Evolutionary conservation across 352 stramenopile genomes (phyloP).

Genomic region (Pythium catenulatum): DNA sequence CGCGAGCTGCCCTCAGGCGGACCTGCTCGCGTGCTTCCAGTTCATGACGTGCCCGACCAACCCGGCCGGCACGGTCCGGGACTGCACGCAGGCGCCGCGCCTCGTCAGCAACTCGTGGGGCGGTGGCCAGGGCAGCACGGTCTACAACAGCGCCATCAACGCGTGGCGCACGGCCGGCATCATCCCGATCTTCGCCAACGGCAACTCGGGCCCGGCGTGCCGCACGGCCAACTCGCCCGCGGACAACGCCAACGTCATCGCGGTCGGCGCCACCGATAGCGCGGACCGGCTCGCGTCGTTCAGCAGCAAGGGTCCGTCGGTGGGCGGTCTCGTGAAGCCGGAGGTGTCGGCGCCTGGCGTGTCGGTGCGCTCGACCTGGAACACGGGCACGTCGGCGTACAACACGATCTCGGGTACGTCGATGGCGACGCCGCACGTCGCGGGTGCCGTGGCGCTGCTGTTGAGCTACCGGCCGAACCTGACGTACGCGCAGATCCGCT

Average conservation of each 20-base stretch:
- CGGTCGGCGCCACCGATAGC: slow-evolving; percentile 33
- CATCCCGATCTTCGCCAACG: slow-evolving; percentile 45
- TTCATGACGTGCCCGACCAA: too few relatives aligned
- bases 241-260: slow-evolving; percentile 39
- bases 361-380: slow-evolving; percentile 23
- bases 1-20: slow-evolving; percentile 25
- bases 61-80: too few relatives aligned
- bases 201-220: slow-evolving; percentile 27
- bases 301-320: too few relatives aligned
- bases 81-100: too few relatives aligned
- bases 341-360: not conserved
- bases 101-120: slow-evolving; percentile 54
- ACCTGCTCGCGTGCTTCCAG: slow-evolving; percentile 44
- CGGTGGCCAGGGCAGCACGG: not conserved
- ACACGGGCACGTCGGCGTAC: slow-evolving; percentile 29
- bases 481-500: slow-evolving; percentile 13
- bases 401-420: slow-evolving; percentile 30
- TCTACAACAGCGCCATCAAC: slow-evolving; percentile 5
- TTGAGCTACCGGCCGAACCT: too few relatives aligned
- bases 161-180: slow-evolving; percentile 43
- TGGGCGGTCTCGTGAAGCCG: too few relatives aligned
- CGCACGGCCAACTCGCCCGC: slow-evolving; percentile 9
- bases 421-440: slow-evolving; percentile 59
- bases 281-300: too few relatives aligned
- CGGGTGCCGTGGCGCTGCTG: slow-evolving; percentile 54